Evolutionary conservation across 148 eudicot genomes (phyloP).

Genomic region (Chenopodium berlandieri): DNA sequence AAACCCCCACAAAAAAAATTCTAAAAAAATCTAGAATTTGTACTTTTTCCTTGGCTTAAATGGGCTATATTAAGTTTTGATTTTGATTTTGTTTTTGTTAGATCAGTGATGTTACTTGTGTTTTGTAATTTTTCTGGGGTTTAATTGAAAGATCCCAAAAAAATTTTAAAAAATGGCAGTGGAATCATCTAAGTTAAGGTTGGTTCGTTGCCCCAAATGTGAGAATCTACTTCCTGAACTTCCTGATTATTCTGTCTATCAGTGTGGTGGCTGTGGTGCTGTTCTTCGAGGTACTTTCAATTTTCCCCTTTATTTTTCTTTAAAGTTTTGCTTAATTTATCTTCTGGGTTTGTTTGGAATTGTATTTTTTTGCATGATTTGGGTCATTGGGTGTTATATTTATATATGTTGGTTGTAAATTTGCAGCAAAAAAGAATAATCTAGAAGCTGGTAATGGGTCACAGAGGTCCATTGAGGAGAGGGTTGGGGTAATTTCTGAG

Average conservation of each 20-base stretch:
- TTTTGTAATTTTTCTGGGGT: background rate
- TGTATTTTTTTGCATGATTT: conserved; percentile 17
- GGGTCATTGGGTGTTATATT: background rate
- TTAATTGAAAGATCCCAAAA: conserved; percentile 13
- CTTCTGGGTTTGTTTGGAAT: conserved; percentile 12
- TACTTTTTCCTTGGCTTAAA: conserved; percentile 6
- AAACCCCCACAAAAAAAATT: background rate
- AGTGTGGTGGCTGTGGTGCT: conserved; percentile 95
- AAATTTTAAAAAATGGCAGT: conserved; percentile 46
- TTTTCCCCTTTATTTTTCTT: conserved; percentile 15
- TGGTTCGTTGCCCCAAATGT: conserved; percentile 91
- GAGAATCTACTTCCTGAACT: conserved; percentile 75
- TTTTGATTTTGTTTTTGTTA: background rate
- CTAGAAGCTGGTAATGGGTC: conserved; percentile 42
- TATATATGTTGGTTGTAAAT: conserved; percentile 19
- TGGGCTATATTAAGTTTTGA: background rate
- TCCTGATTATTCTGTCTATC: conserved; percentile 73
- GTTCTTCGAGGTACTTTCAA: conserved; percentile 63
- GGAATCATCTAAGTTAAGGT: conserved; percentile 52
- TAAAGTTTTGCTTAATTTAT: background rate
- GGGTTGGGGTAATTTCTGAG: conserved; percentile 36
- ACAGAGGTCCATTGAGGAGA: conserved; percentile 51
- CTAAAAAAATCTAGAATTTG: background rate
- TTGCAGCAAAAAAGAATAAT: conserved; percentile 59
- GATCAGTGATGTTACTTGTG: conserved; percentile 24